A percentile compares a stretch with the other conserved stretches of the same genome.
These are phyloP conservation scores for Capsicum pubescens DNA, from an alignment of 257 asterid genomes.

Conservation along the genomic window DNA sequence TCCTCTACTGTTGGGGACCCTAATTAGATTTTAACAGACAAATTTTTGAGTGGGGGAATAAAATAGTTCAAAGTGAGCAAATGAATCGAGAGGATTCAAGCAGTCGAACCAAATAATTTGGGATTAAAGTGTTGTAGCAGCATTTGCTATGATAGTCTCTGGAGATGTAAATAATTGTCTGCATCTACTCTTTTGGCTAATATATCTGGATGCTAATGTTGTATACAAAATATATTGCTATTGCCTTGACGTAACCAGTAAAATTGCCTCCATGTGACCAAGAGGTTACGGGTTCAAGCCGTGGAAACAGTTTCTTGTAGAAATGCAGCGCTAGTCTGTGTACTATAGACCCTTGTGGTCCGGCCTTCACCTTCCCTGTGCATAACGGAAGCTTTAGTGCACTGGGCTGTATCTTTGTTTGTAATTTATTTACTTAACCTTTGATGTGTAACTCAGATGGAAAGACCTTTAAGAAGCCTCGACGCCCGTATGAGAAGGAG, in stretches of 20 bases:
- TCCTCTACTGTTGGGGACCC: not conserved
- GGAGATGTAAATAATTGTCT: not conserved
- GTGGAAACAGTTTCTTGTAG: too few species aligned
- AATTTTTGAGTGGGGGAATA: not conserved
- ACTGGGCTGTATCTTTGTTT: too few species aligned
- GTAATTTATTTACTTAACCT: not conserved
- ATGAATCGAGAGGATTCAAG: not conserved
- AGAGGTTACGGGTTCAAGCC: too few species aligned
- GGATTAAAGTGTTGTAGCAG: too few species aligned
- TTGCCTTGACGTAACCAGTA: too few species aligned
- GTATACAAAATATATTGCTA: too few species aligned
- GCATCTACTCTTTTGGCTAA: not conserved
- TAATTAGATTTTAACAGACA: not conserved
- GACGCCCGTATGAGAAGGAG: slow-evolving; percentile 71
- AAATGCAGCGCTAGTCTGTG: too few species aligned
- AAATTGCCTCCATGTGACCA: too few species aligned
- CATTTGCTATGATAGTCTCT: not conserved
- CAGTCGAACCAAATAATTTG: not conserved
- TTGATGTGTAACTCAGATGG: slow-evolving; percentile 46
- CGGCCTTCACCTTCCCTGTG: too few species aligned
- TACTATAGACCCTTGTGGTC: too few species aligned
- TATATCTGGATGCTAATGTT: not conserved
- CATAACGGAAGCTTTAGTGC: too few species aligned
- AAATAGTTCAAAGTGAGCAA: not conserved
- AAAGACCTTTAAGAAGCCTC: slow-evolving; percentile 31